A percentile compares a stretch with the other conserved stretches of the same genome.
Conservation (phyloP, 192 early-diverging fungal genomes). For the Podila horticola region DNA sequence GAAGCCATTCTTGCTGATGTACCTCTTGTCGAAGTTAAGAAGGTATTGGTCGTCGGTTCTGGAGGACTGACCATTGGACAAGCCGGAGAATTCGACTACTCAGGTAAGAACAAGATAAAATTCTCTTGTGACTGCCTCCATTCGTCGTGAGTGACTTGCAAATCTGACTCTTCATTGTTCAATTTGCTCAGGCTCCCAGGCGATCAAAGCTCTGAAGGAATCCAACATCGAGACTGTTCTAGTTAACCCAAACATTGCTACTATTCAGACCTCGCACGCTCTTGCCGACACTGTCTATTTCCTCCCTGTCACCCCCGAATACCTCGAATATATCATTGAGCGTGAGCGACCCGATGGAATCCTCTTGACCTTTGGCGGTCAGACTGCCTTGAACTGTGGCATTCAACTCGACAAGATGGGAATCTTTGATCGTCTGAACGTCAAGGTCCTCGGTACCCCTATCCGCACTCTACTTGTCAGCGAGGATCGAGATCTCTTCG, state of each 20-base stretch:
- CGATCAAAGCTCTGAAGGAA: conserved; percentile 97
- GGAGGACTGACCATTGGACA: conserved; percentile 97
- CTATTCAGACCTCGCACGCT: conserved; percentile 94
- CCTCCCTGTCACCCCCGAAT: conserved; percentile 93
- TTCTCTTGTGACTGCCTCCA: conserved; percentile 6
- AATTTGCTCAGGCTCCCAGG: conserved; percentile 79
- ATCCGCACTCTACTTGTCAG: conserved; percentile 90
- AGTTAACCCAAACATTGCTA: conserved; percentile 99
- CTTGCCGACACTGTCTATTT: conserved; percentile 97
- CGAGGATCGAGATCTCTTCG: conserved; percentile 97
- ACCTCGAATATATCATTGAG: conserved; percentile 91
- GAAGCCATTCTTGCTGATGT: conserved; percentile 60
- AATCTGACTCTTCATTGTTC: not conserved
- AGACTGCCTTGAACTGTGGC: conserved; percentile 95
- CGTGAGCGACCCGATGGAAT: conserved; percentile 96
- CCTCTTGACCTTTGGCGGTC: conserved; percentile 95
- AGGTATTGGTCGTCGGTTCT: conserved; percentile 94
- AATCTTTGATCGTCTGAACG: conserved; percentile 79
- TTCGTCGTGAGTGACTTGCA: not conserved
- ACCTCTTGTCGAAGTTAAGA: conserved; percentile 71
- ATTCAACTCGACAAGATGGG: conserved; percentile 88
- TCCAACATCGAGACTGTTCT: conserved; percentile 92
- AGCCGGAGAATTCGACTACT: conserved; percentile 99
- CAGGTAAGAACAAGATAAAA: conserved; percentile 65
- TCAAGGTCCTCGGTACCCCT: conserved; percentile 96